Conservation (phyloP, 495 filamentous ascomycete species). For the Tetracladium setigerum region DNA sequence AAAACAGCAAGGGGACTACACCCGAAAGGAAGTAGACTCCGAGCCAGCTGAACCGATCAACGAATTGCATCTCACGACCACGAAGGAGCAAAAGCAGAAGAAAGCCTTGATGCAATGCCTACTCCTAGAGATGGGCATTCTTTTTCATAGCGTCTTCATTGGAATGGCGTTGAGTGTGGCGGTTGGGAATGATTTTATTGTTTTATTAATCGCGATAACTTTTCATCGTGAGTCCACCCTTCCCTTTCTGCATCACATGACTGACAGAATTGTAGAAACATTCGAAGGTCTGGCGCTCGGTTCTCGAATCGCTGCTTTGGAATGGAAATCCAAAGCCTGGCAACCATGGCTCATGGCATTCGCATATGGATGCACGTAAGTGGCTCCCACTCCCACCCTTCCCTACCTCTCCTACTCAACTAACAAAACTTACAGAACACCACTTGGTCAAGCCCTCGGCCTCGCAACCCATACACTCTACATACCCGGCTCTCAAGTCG, state of each 20-base stretch:
- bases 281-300: constrained; percentile 66
- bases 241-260: background rate
- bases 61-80: no score
- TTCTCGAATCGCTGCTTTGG: constrained; percentile 50
- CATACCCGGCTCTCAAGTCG: constrained; percentile 55
- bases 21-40: no score
- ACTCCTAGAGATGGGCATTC: constrained; percentile 46
- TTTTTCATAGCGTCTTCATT: constrained; percentile 58
- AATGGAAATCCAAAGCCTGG: constrained; percentile 37
- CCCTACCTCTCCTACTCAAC: no score
- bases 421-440: constrained; percentile 19
- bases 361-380: constrained; percentile 46
- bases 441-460: constrained; percentile 54
- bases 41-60: constrained; percentile 14
- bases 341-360: constrained; percentile 58
- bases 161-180: constrained; percentile 63
- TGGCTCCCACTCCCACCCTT: no score
- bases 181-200: constrained; percentile 51
- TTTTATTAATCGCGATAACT: constrained; percentile 59
- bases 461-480: constrained; percentile 49
- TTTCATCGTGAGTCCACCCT: constrained; percentile 37
- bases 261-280: constrained; percentile 33
- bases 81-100: no score
- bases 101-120: no score
- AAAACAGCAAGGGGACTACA: no score